Base-by-base conservation (phyloP, 2,329 filamentous ascomycete genomes). In the Lasiodiplodia hormozganensis region DNA sequence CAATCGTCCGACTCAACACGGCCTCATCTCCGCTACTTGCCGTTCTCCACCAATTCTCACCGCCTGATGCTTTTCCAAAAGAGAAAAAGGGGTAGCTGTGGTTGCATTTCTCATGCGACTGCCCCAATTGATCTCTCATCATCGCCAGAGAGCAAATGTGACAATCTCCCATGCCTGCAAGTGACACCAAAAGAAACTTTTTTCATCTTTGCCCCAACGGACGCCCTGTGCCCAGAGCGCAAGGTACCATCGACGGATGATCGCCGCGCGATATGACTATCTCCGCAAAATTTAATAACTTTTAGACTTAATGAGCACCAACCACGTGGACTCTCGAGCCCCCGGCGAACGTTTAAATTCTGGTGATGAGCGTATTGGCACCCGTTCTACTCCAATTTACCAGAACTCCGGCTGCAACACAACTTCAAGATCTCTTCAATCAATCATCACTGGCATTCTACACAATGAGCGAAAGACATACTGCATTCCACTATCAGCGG, bases 1-100 rank as follows among this genome's bases (percentile, higher is more conserved):
- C 18, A 25, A 14, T 49, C n/a, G 56, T 14, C 23, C 40, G 56
- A 28, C 23, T 28, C 54, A 11, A 47, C 21, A 18, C 7, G 21
- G 14, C 25, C 18, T 62, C 58, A 51, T 62, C 31, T 62, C 58
- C 58, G 58, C 58, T 21, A n/a, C 56, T 58, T 58, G 21, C 56
- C 56, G 56, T 51, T 60, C n/a, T 25, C 58, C 58, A n/a, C 18
- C 34, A 14, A 6, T 10, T 2, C 40, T 34, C 57, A 60, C 57
- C 57, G 57, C 57, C 28, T 31, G 43, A 47, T 28, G 21, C 2
- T 16, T 8, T 7, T 8, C 21, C 12, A 2, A 6, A 36, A 18
- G 31, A 18, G n/a, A 53, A 57, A 57, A 31, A 14, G 54, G 54
- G 51, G 51, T 28, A 47, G 18, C 18, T 4, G n/a, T 16, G 6